Percentiles rank a stretch among this genome's conserved stretches.
Evolutionary conservation across 805 yeast species (phyloP).

Genomic region (Hanseniaspora lachancei): DNA sequence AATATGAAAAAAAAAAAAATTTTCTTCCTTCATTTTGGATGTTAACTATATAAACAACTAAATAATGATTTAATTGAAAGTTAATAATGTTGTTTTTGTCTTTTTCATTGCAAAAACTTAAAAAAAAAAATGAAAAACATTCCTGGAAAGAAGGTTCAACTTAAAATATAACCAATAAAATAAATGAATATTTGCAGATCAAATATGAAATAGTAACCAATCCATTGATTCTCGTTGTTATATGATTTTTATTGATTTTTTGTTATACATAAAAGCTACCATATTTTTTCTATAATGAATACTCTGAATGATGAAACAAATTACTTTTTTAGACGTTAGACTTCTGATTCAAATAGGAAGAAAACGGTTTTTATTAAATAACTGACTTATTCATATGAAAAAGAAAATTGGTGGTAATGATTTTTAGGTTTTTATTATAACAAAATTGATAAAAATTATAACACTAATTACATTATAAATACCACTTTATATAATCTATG

Average conservation of each 20-base stretch:
- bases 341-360: slow-evolving; percentile 27
- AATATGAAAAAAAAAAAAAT: neutral
- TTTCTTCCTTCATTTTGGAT: neutral
- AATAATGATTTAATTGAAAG: neutral
- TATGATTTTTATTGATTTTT: neutral
- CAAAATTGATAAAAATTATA: neutral
- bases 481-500: neutral
- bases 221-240: no score
- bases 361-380: slow-evolving; percentile 15
- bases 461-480: neutral
- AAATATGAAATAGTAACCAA: no score
- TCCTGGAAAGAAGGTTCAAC: no score
- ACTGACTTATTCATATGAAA: neutral
- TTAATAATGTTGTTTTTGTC: neutral
- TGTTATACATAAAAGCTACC: neutral
- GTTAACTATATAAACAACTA: neutral
- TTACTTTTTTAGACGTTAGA: slow-evolving; percentile 28
- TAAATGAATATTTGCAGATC: neutral
- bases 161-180: neutral
- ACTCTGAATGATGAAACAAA: slow-evolving; percentile 21
- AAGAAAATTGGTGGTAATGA: neutral
- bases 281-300: neutral
- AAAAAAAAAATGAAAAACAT: no score
- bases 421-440: neutral
- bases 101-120: neutral